Evolutionary conservation across 1,284 basidiomycete species (phyloP).

Genomic region (Apiotrichum montevideense): DNA sequence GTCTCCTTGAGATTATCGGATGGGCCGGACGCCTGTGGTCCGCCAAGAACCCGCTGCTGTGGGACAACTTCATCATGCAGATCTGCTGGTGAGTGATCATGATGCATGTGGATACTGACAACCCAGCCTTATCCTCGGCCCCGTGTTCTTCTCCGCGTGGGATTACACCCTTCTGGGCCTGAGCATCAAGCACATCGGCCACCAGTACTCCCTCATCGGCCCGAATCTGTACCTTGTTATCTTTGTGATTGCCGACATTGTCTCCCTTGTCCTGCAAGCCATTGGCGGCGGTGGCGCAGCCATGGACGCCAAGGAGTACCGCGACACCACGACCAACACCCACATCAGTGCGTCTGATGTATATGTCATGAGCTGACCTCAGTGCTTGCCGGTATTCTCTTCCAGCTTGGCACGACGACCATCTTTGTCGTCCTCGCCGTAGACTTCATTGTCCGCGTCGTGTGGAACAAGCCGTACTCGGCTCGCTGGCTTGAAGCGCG

Average conservation of each 20-base stretch:
- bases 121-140: constrained; percentile 38
- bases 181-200: constrained; percentile 38
- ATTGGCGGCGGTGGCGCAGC: constrained; percentile 46
- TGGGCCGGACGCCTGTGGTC: constrained; percentile 37
- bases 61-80: constrained; percentile 51
- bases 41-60: constrained; percentile 19
- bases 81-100: constrained; percentile 27
- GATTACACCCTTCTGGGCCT: constrained; percentile 42
- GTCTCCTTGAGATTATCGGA: constrained; percentile 52
- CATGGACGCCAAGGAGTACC: constrained; percentile 16
- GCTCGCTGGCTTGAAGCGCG: background rate
- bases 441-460: constrained; percentile 32
- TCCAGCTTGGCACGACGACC: constrained; percentile 40
- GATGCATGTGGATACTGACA: background rate
- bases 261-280: constrained; percentile 46
- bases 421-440: constrained; percentile 32
- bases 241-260: constrained; percentile 44
- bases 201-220: constrained; percentile 37
- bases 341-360: constrained; percentile 18
- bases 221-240: constrained; percentile 38
- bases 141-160: constrained; percentile 43
- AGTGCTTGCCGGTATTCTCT: constrained; percentile 46
- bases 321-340: constrained; percentile 17
- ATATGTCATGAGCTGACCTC: background rate
- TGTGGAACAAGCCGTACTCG: constrained; percentile 21